Evolutionary conservation across 352 stramenopile genomes (phyloP), one percentile per base, ranked within the genome.

Genomic region (Phytophthora crassamura): DNA sequence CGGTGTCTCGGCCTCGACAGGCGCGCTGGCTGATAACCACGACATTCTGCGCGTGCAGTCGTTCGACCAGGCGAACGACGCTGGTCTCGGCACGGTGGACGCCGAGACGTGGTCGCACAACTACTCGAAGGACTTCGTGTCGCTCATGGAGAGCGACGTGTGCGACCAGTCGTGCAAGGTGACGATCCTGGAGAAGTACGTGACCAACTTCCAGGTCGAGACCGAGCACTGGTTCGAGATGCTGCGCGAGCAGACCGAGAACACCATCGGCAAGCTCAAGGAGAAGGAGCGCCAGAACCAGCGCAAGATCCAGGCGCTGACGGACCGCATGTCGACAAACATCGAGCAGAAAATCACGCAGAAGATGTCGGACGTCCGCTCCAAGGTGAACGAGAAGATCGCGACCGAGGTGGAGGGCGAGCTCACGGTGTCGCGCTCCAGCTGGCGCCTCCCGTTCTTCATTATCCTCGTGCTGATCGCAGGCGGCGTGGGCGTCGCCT

Each of bases 211-310:
- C 59, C 80, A 92, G 54, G 64, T 94, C 39, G 84, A 93, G 60
- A 90, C 84, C 38, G 85, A 94, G 63, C 85, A 95, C 71, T 91
- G 80, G 79, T 88, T 95, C 62, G 85, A 93, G 57, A 80, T 91
- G 69, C 70, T 94, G 39, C 82, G 84, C 43, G 87, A 95, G 63
- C 64, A 88, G 66, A 94, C 86, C 14, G 69, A 86, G 33, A 89
- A 92, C 62, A 93, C 81, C 14, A 75, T 94, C 35, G 60, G 52
- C 39, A 95, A 93, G 64, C 74, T 95, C 18, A 84, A 82, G 61
- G 77, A 77, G 40, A 89, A 90, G 67, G 83, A 95, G 60, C 59
- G 64, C 32, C 63, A 82, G 64, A 94, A 94, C 67, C 72, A 92
- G 46, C 55, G 75, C 57, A 89, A 86, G 67, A 93, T 95, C 46